A percentile compares a stretch with the other conserved stretches of the same genome.
Conservation (phyloP, 1,284 basidiomycete species). For the Cryptococcus amylolentus region DNA sequence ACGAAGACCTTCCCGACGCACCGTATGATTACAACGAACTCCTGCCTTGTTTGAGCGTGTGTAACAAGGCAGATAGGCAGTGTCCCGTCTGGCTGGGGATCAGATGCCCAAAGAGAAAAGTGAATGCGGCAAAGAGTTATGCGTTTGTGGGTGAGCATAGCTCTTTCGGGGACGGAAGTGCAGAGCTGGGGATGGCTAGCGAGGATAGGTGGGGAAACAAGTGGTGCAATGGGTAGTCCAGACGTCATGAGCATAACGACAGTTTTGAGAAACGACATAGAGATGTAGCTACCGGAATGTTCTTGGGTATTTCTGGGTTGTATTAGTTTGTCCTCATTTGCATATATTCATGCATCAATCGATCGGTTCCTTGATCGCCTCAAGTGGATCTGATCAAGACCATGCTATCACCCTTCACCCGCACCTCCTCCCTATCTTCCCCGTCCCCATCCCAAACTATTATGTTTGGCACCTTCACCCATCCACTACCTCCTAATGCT, state of each 20-base stretch:
- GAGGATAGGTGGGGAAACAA: constrained; percentile 72
- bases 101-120: constrained; percentile 62
- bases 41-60: constrained; percentile 73
- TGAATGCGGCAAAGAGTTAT: constrained; percentile 68
- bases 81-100: constrained; percentile 72
- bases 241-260: not conserved
- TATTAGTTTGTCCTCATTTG: too few species aligned
- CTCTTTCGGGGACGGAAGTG: constrained; percentile 53
- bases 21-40: constrained; percentile 58
- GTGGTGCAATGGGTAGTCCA: constrained; percentile 63
- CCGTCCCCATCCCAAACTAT: constrained; percentile 34
- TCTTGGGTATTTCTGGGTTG: too few species aligned
- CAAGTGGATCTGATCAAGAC: constrained; percentile 19
- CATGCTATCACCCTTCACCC: constrained; percentile 17
- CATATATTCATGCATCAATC: too few species aligned
- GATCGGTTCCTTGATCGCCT: not conserved
- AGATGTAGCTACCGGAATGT: not conserved
- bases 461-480: constrained; percentile 33
- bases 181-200: constrained; percentile 53
- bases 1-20: constrained; percentile 15
- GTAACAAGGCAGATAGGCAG: constrained; percentile 66
- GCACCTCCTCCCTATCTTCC: constrained; percentile 31
- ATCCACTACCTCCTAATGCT: constrained; percentile 28
- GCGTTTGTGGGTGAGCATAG: constrained; percentile 67
- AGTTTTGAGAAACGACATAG: too few species aligned